phyloP scores from a whole-genome alignment of 2,329 filamentous ascomycete species.

The Neofusicoccum umdonicola region DNA sequence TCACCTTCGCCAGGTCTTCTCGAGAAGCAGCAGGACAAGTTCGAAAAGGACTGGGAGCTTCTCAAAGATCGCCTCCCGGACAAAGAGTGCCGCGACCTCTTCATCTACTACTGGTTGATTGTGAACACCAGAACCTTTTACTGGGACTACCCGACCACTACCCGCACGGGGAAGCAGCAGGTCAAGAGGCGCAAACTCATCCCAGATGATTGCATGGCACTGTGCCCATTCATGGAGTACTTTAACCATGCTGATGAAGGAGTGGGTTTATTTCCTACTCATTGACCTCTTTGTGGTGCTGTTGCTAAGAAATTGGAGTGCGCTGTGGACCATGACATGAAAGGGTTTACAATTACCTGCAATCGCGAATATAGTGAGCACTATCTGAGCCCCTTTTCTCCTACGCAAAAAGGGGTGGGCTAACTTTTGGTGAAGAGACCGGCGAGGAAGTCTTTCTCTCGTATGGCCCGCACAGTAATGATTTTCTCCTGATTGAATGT shows the following conservation, averaged over 20 bases:
- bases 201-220: conserved; percentile 61
- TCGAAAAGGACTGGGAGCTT: conserved; percentile 50
- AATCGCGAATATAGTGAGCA: conserved; percentile 48
- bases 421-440: conserved; percentile 24
- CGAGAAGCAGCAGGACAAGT: conserved; percentile 53
- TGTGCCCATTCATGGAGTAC: conserved; percentile 71
- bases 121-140: conserved; percentile 62
- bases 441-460: conserved; percentile 67
- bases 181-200: conserved; percentile 41
- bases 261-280: conserved; percentile 21
- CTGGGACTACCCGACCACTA: conserved; percentile 45
- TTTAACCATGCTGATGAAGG: conserved; percentile 58
- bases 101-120: conserved; percentile 59
- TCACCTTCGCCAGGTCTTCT: conserved; percentile 42
- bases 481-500: conserved; percentile 69
- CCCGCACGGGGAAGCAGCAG: conserved; percentile 39
- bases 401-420: not conserved
- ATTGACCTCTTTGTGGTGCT: not conserved
- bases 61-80: conserved; percentile 45
- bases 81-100: conserved; percentile 34
- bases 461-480: conserved; percentile 70
- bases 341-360: conserved; percentile 57
- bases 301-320: conserved; percentile 40
- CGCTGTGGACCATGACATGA: conserved; percentile 50
- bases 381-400: not conserved